Evolutionary conservation across 345 rosid species (phyloP).

Genomic region (Gossypium sturtianum): DNA sequence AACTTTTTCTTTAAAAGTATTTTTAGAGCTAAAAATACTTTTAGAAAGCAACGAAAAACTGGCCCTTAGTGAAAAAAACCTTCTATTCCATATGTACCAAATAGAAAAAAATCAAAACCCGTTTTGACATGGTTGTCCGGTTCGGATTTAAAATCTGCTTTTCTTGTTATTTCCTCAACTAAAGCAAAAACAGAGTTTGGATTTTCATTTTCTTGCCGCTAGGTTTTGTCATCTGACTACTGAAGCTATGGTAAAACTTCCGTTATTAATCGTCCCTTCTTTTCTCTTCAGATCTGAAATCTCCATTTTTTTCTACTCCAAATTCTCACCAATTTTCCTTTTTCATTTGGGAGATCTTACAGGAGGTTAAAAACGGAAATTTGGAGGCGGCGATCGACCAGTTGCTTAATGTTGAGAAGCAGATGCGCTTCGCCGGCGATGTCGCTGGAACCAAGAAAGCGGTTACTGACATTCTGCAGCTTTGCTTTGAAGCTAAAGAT

Average conservation of each 20-base stretch:
- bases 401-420: constrained; percentile 74
- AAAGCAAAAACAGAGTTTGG: not conserved
- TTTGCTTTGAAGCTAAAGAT: constrained; percentile 81
- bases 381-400: constrained; percentile 64
- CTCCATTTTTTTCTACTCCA: not conserved
- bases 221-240: not conserved
- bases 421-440: constrained; percentile 72
- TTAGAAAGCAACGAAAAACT: too few species aligned
- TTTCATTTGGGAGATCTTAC: constrained; percentile 10
- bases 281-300: not conserved
- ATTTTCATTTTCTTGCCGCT: not conserved
- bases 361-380: constrained; percentile 39
- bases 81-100: too few species aligned
- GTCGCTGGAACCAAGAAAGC: constrained; percentile 77
- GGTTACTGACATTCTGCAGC: constrained; percentile 60
- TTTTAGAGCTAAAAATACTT: too few species aligned
- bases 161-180: not conserved
- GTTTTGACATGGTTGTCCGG: not conserved
- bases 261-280: not conserved
- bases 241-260: not conserved
- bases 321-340: not conserved
- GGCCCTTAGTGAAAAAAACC: too few species aligned
- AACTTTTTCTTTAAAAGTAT: too few species aligned
- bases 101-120: not conserved
- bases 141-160: not conserved